phyloP scores from a whole-genome alignment of 306 rosid genomes.

The Pyrus betulifolia region DNA sequence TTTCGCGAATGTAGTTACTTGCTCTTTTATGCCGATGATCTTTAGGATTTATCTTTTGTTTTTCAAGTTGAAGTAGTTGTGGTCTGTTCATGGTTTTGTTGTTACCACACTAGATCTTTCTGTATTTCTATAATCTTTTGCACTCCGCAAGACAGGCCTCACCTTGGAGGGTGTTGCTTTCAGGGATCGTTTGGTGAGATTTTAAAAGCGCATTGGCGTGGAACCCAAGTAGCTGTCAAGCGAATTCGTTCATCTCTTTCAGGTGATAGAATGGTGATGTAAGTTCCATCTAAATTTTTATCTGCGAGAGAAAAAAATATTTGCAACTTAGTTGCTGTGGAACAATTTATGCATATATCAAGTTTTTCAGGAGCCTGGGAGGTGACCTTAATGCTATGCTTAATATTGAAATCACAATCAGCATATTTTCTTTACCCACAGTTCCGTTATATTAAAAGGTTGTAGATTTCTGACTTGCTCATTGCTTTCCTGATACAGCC shows the following conservation, averaged over 20 bases:
- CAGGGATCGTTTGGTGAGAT: conserved; percentile 96
- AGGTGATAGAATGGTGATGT: conserved; percentile 90
- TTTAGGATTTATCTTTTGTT: background rate
- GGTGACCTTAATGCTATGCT: background rate
- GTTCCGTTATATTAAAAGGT: background rate
- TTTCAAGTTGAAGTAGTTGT: background rate
- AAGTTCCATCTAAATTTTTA: conserved; percentile 29
- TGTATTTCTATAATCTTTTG: background rate
- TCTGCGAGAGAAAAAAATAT: background rate
- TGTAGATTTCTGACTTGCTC: background rate
- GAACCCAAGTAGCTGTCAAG: conserved; percentile 89
- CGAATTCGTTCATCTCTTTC: conserved; percentile 90
- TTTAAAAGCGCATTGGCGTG: conserved; percentile 82
- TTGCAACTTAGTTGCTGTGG: background rate
- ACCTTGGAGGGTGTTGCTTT: conserved; percentile 7
- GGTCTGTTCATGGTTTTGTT: background rate
- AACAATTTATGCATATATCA: background rate
- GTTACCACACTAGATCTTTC: background rate
- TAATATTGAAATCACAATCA: background rate
- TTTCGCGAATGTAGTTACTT: background rate
- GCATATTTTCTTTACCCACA: conserved; percentile 3
- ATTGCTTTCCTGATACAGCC: conserved; percentile 43
- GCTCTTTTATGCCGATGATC: background rate
- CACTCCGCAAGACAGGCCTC: background rate
- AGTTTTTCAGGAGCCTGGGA: background rate